Base-by-base conservation (phyloP, 352 stramenopile genomes). In the Pythium aquatile region DNA sequence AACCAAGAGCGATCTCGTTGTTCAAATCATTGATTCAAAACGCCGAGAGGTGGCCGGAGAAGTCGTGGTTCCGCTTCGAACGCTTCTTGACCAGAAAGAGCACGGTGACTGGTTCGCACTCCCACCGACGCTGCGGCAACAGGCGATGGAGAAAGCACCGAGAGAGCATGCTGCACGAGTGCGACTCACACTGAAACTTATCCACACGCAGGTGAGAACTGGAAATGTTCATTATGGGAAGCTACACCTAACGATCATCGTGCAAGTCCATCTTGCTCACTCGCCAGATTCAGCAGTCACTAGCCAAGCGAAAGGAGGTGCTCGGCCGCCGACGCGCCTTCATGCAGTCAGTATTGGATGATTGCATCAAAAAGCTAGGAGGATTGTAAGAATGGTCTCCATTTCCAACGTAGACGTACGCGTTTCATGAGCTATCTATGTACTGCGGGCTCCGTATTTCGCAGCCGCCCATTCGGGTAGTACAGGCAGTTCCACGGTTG, bases 11-110 rank as follows among this genome's bases (percentile, higher is more conserved):
- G 77, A 87, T 11, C 20, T 90, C 2, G 20, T 65, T 37, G 48
- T 92, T 30, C 79, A 92, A 60, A 62, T 88, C 14, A 44, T 92
- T 10, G 81, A 92, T 26, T 37, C 67, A 9, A 80, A 78, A 53
- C 67, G 73, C 26, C 40, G 68, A 20, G 79, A 90, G 42, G 20
- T 87, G 20, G 78, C 74, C 17, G 81, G 83, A 11, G 81, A 89
- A 68, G 48, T 76, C 11, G 58, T 51, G 5, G 70, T 90, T 6
- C 37, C 71, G 14, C 73, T 92, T 16, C 79, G 79, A 3, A 66
- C 68, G 20, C 72, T 89, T 0, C 52, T 90, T 54, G 77, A 90
- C 48, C 83, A 92, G 58, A 84, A 83, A 46, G 62, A 83, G 5
- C 76, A 88, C 63, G 69, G 77, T 11, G 64, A 79, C n/a, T 89